Conservation (phyloP, 2,329 filamentous ascomycete species). For the Trichoderma pleuroti region DNA sequence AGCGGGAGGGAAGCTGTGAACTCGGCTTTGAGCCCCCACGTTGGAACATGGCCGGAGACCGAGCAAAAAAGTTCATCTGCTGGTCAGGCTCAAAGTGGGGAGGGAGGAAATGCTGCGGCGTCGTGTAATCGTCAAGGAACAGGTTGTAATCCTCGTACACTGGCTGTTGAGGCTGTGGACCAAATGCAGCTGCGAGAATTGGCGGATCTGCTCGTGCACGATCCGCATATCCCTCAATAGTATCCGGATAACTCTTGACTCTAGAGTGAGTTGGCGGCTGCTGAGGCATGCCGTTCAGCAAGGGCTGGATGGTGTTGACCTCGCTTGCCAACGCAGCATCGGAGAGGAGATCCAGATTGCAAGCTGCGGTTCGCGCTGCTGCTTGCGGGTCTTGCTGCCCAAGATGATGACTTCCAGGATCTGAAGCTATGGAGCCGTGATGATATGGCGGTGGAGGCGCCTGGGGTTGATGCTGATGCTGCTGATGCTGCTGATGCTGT, state of each 20-base stretch:
- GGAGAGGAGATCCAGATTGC: slow-evolving; percentile 57
- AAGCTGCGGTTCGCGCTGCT: slow-evolving; percentile 45
- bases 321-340: slow-evolving; percentile 59
- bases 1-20: slow-evolving; percentile 53
- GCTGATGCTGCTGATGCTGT: slow-evolving; percentile 17
- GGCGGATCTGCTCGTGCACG: slow-evolving; percentile 46
- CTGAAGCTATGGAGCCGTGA: slow-evolving; percentile 37
- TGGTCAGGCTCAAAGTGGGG: slow-evolving; percentile 53
- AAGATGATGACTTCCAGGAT: slow-evolving; percentile 37
- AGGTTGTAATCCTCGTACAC: slow-evolving; percentile 57
- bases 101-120: slow-evolving; percentile 54
- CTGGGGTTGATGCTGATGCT: slow-evolving; percentile 20
- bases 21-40: slow-evolving; percentile 46
- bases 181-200: slow-evolving; percentile 39
- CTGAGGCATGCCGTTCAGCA: slow-evolving; percentile 45
- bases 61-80: slow-evolving; percentile 50
- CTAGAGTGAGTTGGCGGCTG: slow-evolving; percentile 39
- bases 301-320: slow-evolving; percentile 49
- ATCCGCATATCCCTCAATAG: slow-evolving; percentile 45
- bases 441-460: slow-evolving; percentile 35
- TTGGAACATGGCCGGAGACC: slow-evolving; percentile 37
- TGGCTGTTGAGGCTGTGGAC: slow-evolving; percentile 29
- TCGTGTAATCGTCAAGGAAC: slow-evolving; percentile 55
- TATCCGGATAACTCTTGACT: slow-evolving; percentile 50
- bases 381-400: slow-evolving; percentile 47